phyloP scores from a whole-genome alignment of 2,329 filamentous ascomycete genomes.

The Thermomyces lanuginosus region DNA sequence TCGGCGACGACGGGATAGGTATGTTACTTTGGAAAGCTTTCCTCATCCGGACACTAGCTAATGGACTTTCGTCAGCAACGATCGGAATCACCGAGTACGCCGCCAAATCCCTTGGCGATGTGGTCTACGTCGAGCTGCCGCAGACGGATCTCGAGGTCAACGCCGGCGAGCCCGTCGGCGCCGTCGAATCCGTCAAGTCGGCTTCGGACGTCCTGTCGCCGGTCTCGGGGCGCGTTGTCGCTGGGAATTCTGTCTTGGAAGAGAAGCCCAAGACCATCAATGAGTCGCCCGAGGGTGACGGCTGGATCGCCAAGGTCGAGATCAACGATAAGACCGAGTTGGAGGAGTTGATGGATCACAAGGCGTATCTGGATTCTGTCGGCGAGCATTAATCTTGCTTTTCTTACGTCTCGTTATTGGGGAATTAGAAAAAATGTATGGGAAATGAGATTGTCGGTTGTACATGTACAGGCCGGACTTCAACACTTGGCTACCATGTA shows the following conservation, averaged over 20 bases:
- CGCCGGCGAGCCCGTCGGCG: constrained; percentile 72
- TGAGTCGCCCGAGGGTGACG: constrained; percentile 72
- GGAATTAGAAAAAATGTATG: constrained; percentile 13
- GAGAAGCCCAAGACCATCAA: constrained; percentile 81
- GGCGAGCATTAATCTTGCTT: constrained; percentile 33
- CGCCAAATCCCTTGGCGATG: constrained; percentile 80
- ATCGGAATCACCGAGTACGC: constrained; percentile 85
- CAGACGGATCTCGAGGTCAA: constrained; percentile 49
- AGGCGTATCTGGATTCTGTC: constrained; percentile 58
- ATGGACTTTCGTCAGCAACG: constrained; percentile 31
- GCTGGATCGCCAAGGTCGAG: constrained; percentile 84
- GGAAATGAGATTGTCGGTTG: constrained; percentile 1
- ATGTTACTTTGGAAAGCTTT: constrained; percentile 12
- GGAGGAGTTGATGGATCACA: constrained; percentile 58
- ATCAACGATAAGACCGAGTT: constrained; percentile 54
- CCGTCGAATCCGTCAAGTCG: constrained; percentile 95
- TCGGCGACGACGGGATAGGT: constrained; percentile 65
- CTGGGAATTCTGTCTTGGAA: constrained; percentile 59
- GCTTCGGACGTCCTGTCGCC: constrained; percentile 95
- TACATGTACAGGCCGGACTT: constrained; percentile 1
- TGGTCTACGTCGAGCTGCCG: constrained; percentile 93
- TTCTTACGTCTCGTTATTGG: not conserved
- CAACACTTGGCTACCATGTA: constrained; percentile 1
- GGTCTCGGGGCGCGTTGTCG: constrained; percentile 57
- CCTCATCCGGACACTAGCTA: not conserved